Percentiles rank a stretch among this genome's conserved stretches.
Conservation (phyloP, 768 basidiomycete genomes). For the Lepiota subincarnata region DNA sequence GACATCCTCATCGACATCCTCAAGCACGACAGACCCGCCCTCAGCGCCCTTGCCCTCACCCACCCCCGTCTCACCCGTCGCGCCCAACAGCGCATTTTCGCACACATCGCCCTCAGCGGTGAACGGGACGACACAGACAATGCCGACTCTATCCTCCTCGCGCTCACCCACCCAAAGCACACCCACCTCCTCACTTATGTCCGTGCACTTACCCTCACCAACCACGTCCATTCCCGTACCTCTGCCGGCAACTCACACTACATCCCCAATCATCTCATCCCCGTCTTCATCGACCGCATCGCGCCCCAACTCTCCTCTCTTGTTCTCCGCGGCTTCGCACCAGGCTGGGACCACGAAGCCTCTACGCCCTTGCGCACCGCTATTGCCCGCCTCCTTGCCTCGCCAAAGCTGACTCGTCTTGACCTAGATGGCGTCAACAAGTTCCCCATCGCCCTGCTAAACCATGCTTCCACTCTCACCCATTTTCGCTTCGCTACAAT, state of each 20-base stretch:
- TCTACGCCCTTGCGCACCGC: neutral
- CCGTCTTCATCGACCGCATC: constrained; percentile 1
- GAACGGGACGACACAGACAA: neutral
- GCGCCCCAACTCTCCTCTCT: neutral
- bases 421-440: neutral
- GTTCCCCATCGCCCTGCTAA: neutral
- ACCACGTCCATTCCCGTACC: neutral
- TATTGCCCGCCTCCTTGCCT: neutral
- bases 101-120: neutral
- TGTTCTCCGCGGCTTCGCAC: neutral
- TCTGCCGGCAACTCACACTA: neutral
- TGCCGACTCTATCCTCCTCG: constrained; percentile 1
- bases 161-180: neutral
- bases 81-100: neutral
- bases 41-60: neutral
- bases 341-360: neutral
- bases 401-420: neutral
- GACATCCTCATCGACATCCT: constrained; percentile 2
- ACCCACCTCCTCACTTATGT: neutral
- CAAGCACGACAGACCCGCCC: neutral
- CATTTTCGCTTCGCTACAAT: neutral
- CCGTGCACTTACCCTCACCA: neutral
- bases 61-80: neutral
- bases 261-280: neutral
- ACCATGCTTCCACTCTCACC: neutral